Conservation (phyloP, 306 rosid species). For the Benincasa hispida region DNA sequence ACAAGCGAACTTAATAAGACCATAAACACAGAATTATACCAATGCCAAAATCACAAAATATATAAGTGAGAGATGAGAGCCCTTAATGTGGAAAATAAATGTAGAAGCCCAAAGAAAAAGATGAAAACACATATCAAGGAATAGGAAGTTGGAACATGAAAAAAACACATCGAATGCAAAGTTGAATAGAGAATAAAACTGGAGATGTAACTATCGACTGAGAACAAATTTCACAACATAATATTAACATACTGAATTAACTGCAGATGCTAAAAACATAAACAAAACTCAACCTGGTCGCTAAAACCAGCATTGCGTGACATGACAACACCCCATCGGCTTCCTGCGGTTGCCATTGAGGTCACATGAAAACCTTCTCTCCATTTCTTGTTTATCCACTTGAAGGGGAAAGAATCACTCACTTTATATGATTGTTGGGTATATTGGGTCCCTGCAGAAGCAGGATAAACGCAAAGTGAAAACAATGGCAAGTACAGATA, state of each 20-base stretch:
- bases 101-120: neutral
- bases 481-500: neutral
- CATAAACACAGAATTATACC: neutral
- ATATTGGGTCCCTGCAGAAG: constrained; percentile 60
- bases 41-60: neutral
- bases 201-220: neutral
- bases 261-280: neutral
- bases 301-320: constrained; percentile 93
- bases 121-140: neutral
- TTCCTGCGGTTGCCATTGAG: constrained; percentile 95
- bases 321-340: constrained; percentile 96
- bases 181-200: neutral
- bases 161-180: neutral
- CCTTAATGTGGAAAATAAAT: neutral
- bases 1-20: neutral
- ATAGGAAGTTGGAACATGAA: neutral
- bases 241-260: neutral
- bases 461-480: neutral
- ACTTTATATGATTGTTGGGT: constrained; percentile 98
- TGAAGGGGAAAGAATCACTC: constrained; percentile 95
- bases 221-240: neutral
- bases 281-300: constrained; percentile 52
- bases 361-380: constrained; percentile 96
- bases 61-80: neutral
- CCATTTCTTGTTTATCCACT: constrained; percentile 98